A percentile compares a stretch with the other conserved stretches of the same genome.
These are phyloP conservation scores for Sporothrix mexicana DNA, from an alignment of 2,329 filamentous ascomycete species.

Conservation along the genomic window DNA sequence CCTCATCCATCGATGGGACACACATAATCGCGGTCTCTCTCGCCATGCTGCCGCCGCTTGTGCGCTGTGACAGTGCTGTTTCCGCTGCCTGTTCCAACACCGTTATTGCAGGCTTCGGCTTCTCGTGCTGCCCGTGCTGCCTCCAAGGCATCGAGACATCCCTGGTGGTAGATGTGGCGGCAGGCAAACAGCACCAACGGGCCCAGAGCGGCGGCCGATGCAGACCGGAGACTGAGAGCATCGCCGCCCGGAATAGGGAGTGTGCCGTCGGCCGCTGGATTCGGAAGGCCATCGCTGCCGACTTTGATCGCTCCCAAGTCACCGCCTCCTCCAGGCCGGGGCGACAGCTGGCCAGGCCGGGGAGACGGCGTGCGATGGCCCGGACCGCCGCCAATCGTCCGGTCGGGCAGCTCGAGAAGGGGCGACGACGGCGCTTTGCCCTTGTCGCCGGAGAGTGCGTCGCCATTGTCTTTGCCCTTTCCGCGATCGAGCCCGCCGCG, in stretches of 20 bases:
- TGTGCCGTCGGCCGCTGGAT: conserved; percentile 8
- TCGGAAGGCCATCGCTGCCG: not conserved
- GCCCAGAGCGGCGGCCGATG: conserved; percentile 56
- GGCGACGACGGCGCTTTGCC: conserved; percentile 47
- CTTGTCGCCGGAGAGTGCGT: conserved; percentile 40
- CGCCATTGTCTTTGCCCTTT: conserved; percentile 46
- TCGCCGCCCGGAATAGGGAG: conserved; percentile 38
- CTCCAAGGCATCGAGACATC: conserved; percentile 70
- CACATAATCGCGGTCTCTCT: conserved; percentile 56
- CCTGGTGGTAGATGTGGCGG: conserved; percentile 72
- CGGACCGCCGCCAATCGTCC: not conserved
- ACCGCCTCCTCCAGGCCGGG: conserved; percentile 32
- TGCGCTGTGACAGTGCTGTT: conserved; percentile 11
- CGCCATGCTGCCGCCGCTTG: conserved; percentile 24
- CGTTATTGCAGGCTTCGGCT: not conserved
- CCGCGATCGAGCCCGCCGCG: conserved; percentile 45
- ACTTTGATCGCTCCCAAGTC: conserved; percentile 34
- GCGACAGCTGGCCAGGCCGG: conserved; percentile 13
- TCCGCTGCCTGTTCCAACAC: not conserved
- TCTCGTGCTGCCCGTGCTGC: conserved; percentile 50
- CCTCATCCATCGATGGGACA: conserved; percentile 62
- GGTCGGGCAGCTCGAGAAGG: conserved; percentile 1
- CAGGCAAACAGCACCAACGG: conserved; percentile 72
- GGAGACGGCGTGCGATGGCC: conserved; percentile 31
- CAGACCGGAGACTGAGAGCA: conserved; percentile 35